Conservation (phyloP, 345 rosid species). For the Noccaea bulbosa region DNA sequence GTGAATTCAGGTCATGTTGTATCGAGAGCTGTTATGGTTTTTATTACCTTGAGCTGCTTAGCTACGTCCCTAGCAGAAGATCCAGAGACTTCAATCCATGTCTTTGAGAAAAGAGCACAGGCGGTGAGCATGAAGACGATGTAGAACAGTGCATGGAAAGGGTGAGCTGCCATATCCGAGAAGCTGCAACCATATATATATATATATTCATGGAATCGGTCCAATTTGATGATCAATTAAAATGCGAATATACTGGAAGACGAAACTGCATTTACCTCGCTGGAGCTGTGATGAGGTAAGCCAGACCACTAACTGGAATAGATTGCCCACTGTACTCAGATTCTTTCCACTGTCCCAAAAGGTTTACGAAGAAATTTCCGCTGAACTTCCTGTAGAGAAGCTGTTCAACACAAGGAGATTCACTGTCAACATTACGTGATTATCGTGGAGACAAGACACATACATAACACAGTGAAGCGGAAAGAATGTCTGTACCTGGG, state of each 20-base stretch:
- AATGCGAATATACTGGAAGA: background rate
- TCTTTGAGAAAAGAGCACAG: constrained; percentile 85
- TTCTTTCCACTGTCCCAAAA: constrained; percentile 85
- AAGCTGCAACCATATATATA: constrained; percentile 54
- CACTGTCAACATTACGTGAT: background rate
- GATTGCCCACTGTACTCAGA: constrained; percentile 84
- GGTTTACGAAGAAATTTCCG: constrained; percentile 78
- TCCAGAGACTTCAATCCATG: constrained; percentile 94
- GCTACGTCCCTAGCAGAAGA: constrained; percentile 87
- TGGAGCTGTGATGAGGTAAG: constrained; percentile 84
- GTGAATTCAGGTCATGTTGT: background rate
- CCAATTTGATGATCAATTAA: background rate
- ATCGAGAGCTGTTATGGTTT: background rate
- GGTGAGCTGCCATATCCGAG: constrained; percentile 92
- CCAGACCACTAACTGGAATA: constrained; percentile 80
- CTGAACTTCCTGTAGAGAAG: constrained; percentile 80
- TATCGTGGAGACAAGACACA: background rate
- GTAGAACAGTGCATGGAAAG: constrained; percentile 86
- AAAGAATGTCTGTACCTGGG: constrained; percentile 58
- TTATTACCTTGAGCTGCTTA: constrained; percentile 79
- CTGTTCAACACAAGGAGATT: constrained; percentile 45
- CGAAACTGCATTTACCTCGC: constrained; percentile 54
- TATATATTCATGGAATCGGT: constrained; percentile 10
- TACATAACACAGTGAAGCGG: background rate
- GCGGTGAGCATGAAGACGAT: constrained; percentile 80